A percentile compares a stretch with the other conserved stretches of the same genome.
phyloP scores from a whole-genome alignment of 2,329 filamentous ascomycete genomes.

The Canariomyces notabilis region DNA sequence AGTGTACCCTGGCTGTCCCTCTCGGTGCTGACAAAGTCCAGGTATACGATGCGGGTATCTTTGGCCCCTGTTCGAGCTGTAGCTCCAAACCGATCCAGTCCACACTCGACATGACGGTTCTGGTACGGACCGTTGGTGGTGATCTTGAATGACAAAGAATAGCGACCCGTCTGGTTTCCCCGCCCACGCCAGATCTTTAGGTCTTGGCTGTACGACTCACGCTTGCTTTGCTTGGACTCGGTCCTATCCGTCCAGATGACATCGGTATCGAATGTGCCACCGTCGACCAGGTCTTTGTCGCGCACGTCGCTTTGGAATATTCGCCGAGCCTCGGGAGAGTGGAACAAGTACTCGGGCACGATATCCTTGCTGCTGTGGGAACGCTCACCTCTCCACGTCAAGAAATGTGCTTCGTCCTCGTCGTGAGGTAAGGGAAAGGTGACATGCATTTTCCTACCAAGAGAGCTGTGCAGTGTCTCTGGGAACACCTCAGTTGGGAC shows the following conservation, averaged over 20 bases:
- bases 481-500: not conserved
- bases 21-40: too few relatives aligned
- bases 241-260: not conserved
- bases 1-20: not conserved
- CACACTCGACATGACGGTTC: not conserved
- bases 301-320: not conserved
- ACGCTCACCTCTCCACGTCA: not conserved
- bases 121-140: not conserved
- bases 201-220: not conserved
- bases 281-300: not conserved
- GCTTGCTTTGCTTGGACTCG: not conserved
- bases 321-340: not conserved
- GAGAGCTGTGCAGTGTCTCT: conserved; percentile 5
- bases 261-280: not conserved
- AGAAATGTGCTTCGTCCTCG: not conserved
- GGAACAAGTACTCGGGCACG: not conserved
- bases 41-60: not conserved
- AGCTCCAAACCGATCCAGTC: not conserved
- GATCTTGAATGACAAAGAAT: not conserved
- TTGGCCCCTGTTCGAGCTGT: not conserved
- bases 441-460: not conserved
- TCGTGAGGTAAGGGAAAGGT: not conserved
- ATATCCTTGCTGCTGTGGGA: not conserved
- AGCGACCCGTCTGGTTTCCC: not conserved
- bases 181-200: not conserved